phyloP scores from a whole-genome alignment of 2,329 filamentous ascomycete species.

The Aureobasidium sp. region DNA sequence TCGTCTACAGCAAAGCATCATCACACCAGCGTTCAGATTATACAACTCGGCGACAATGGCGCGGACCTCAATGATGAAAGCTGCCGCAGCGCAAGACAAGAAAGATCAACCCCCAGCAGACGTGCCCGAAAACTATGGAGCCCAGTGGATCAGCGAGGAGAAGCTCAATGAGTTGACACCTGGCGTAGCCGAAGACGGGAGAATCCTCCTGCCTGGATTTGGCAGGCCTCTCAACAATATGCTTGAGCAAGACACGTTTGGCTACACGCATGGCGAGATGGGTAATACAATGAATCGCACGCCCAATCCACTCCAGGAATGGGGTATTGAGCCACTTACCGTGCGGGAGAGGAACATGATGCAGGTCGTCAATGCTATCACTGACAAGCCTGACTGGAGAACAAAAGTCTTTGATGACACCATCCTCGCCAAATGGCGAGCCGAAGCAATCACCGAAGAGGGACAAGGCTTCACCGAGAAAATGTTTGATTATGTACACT shows the following conservation, averaged over 20 bases:
- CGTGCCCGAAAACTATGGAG: neutral
- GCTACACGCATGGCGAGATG: too few species aligned
- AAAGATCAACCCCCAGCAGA: neutral
- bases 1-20: neutral
- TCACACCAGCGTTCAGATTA: neutral
- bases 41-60: neutral
- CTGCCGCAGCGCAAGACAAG: neutral
- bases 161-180: neutral
- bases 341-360: conserved; percentile 26
- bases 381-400: conserved; percentile 28
- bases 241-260: neutral
- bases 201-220: neutral
- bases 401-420: conserved; percentile 25
- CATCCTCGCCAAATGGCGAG: conserved; percentile 23
- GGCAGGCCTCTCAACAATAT: neutral
- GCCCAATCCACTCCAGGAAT: neutral
- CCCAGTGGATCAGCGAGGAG: neutral
- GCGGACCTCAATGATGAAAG: neutral
- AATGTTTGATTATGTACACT: conserved; percentile 24
- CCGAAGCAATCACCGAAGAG: conserved; percentile 19
- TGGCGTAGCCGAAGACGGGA: neutral
- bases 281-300: neutral
- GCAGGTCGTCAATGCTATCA: conserved; percentile 25
- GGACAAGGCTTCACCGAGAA: conserved; percentile 18
- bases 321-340: neutral